Evolutionary conservation across 352 stramenopile species (phyloP).

Genomic region (Phytophthora quininea): DNA sequence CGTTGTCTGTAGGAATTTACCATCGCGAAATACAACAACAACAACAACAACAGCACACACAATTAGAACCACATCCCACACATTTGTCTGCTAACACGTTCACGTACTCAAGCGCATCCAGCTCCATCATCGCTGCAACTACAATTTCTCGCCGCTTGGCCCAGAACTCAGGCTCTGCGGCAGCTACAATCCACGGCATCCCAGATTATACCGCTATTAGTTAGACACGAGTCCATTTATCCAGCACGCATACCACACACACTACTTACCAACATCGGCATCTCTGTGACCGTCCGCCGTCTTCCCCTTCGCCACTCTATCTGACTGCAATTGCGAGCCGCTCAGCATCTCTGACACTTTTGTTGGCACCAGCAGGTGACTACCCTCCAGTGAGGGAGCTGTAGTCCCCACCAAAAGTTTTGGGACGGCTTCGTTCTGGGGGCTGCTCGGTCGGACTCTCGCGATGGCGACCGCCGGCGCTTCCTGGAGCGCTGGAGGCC

Average conservation of each 20-base stretch:
- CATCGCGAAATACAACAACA: background rate
- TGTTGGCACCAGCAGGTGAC: slow-evolving; percentile 28
- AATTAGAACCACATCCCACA: background rate
- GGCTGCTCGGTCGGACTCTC: slow-evolving; percentile 16
- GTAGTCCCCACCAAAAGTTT: slow-evolving; percentile 14
- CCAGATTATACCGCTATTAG: slow-evolving; percentile 2
- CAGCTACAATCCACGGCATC: slow-evolving; percentile 17
- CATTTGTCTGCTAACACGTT: background rate
- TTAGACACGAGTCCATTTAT: background rate
- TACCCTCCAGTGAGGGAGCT: slow-evolving; percentile 13
- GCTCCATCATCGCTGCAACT: slow-evolving; percentile 35
- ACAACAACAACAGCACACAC: too few relatives aligned
- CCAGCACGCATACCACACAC: background rate
- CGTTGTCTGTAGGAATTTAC: slow-evolving; percentile 19
- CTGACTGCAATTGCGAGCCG: slow-evolving; percentile 9
- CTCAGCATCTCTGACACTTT: slow-evolving; percentile 26
- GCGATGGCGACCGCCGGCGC: slow-evolving; percentile 22
- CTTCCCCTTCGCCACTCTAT: slow-evolving; percentile 9
- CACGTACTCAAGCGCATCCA: slow-evolving; percentile 49
- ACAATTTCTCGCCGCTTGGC: slow-evolving; percentile 39
- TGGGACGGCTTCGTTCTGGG: slow-evolving; percentile 14
- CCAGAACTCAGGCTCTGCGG: slow-evolving; percentile 45
- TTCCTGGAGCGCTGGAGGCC: slow-evolving; percentile 7
- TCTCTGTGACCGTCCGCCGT: slow-evolving; percentile 5
- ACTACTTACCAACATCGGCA: slow-evolving; percentile 21